Evolutionary conservation across 805 yeast genomes (phyloP).

Genomic region (Suhomyces kilbournensis): DNA sequence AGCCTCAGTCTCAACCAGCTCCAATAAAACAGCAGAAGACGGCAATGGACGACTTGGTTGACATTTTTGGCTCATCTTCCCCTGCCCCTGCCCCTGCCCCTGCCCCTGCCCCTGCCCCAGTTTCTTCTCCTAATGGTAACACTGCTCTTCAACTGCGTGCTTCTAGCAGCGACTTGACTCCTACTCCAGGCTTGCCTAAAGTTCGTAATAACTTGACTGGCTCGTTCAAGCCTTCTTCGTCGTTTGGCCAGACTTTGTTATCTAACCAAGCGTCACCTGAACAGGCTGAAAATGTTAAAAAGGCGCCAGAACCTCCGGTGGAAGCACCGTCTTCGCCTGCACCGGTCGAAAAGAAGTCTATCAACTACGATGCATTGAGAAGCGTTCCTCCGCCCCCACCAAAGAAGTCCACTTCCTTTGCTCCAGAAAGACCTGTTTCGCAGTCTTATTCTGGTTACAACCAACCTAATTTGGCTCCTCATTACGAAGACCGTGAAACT

Average conservation of each 20-base stretch:
- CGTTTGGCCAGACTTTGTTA: constrained; percentile 75
- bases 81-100: constrained; percentile 15
- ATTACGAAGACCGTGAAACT: background rate
- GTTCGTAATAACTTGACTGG: constrained; percentile 31
- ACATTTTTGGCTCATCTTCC: constrained; percentile 33
- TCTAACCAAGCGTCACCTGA: constrained; percentile 20
- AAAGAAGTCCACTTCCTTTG: constrained; percentile 9
- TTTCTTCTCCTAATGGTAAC: constrained; percentile 3
- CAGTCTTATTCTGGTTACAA: constrained; percentile 6
- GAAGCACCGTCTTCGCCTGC: constrained; percentile 12
- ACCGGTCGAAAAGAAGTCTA: constrained; percentile 15
- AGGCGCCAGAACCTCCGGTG: constrained; percentile 18
- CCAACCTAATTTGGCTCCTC: background rate
- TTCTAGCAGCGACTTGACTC: constrained; percentile 35
- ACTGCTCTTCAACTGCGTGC: constrained; percentile 22
- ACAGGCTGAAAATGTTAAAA: constrained; percentile 31
- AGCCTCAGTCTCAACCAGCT: background rate
- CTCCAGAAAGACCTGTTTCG: constrained; percentile 13
- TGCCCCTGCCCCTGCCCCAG: constrained; percentile 15
- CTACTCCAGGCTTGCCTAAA: constrained; percentile 27
- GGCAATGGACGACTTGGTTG: constrained; percentile 65
- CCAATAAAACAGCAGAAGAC: constrained; percentile 37
- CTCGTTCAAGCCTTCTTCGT: constrained; percentile 76
- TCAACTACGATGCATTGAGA: constrained; percentile 52
- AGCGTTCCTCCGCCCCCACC: constrained; percentile 45